Base-by-base conservation (phyloP, 2,329 filamentous ascomycete genomes). In the Cadophora sp. region DNA sequence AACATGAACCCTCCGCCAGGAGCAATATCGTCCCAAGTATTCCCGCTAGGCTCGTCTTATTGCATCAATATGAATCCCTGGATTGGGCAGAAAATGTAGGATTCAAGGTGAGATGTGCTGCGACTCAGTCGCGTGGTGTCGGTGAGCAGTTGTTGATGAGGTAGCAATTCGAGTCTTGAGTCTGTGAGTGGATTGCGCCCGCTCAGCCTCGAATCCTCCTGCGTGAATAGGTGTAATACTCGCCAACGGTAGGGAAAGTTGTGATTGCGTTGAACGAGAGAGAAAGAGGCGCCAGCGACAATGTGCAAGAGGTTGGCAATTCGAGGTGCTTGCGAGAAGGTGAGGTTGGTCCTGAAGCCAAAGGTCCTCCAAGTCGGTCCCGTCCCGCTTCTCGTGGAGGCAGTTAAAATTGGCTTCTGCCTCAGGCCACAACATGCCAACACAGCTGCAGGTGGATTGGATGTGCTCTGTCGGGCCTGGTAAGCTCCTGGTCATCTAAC, bases 1-100 rank as follows among this genome's bases (percentile, higher is more conserved):
- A 76, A 76, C 75, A 71, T 60, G 66, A 68, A 72, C 51, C 62
- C 66, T 70, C 60, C 51, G 67, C 67, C 71, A 67, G 68, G 66
- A 70, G 69, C 47, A 71, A 61, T 65, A 65, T 61, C 48, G 51
- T 64, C 67, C 45, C 59, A 64, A 66, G 59, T 59, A 65, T 50
- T 51, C 68, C 60, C 24, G 68, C 63, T 55, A 62, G 48, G 51
- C 51, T 56, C 39, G n/a, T 24, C 56, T 59, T 64, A 65, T 71
- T 30, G 61, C 62, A 69, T 68, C 58, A 68, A 71, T 70, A 70
- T 66, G 67, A 70, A 68, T 59, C 45, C 64, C 45, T 61, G 53
- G 59, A 60, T 47, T 47, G 22, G 59, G 58, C 20, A 56, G 48
- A 33, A 30, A 55, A 8, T 45, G 43, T 6, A 24, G 22, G 22